Evolutionary conservation across 371 early-diverging fungal species (phyloP), one percentile per base, ranked within the genome.

Genomic region (Coemansia sp.): DNA sequence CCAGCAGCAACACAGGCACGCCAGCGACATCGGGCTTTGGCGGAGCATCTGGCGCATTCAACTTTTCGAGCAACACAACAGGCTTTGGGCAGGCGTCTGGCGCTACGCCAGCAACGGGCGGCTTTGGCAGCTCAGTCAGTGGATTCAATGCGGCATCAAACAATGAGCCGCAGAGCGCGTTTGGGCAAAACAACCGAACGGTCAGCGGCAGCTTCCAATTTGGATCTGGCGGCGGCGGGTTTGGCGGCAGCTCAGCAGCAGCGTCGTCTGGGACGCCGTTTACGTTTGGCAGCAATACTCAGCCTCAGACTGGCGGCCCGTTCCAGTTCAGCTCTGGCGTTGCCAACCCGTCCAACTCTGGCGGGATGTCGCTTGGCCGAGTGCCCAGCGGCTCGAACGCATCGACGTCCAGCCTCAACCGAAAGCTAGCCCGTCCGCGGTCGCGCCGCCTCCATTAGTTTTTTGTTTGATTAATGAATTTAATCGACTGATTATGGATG

Each of bases 391-490:
- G 71, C 13, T 76, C 76, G 10, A 76, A 71, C 22, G 65, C 31
- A 2, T 76, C 76, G 1, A 67, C 68, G 3, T 64, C 67, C 42
- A 76, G 72, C 59, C 71, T 59, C 24, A 55, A 59, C 40, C 76
- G 76, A 39, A 61, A 40, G 64, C 57, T 76, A 53, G 76, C 76
- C 10, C 68, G 64, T 27, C 65, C 76, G n/a, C 76, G 76, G 54
- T 29, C 56, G 2, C 76, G 76, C 27, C 71, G 67, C 18, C 51
- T 51, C 0, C 71, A 53, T 31, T 71, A 62, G 18, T 51, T 61
- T 31, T 34, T 31, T 55, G n/a, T 6, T n/a, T 8, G 40, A 62
- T 51, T 27, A 62, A 16, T 6, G 18, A 47, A 53, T 61, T n/a
- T 34, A 53, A 51, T 62, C 13, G 34, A 37, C 14, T 22, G 52